Conservation (phyloP, 2,329 filamentous ascomycete species). For the Rutstroemia sydowiana region DNA sequence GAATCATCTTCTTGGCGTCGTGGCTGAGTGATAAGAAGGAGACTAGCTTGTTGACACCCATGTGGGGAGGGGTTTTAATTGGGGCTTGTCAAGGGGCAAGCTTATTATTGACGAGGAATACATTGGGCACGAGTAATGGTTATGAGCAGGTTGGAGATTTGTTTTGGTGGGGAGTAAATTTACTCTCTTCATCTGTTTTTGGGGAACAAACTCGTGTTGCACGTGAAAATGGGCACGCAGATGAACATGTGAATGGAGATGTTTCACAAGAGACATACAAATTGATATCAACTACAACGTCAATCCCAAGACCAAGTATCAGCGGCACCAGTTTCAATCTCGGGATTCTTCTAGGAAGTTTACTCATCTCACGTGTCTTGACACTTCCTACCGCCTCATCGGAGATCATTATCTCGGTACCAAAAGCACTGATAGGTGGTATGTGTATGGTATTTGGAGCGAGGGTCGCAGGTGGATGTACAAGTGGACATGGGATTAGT, state of each 20-base stretch:
- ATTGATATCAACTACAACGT: too few species aligned
- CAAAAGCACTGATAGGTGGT: slow-evolving; percentile 40
- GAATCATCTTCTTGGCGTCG: slow-evolving; percentile 7
- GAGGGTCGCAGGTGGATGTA: slow-evolving; percentile 58
- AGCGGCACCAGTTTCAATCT: slow-evolving; percentile 40
- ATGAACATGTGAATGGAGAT: too few species aligned
- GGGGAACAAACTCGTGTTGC: too few species aligned
- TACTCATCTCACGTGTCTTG: slow-evolving; percentile 15
- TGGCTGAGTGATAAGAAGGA: slow-evolving; percentile 6
- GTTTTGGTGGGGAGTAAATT: slow-evolving; percentile 34
- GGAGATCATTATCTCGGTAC: background rate
- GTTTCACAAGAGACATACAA: too few species aligned
- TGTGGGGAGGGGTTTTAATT: slow-evolving; percentile 50
- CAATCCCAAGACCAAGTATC: slow-evolving; percentile 5
- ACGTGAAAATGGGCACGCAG: too few species aligned
- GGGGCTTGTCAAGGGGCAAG: slow-evolving; percentile 51
- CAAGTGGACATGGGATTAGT: slow-evolving; percentile 62
- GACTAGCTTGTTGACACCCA: slow-evolving; percentile 15
- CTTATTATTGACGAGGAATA: slow-evolving; percentile 42
- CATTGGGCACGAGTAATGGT: slow-evolving; percentile 53
- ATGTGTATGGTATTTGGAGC: slow-evolving; percentile 51
- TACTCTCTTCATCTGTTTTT: background rate
- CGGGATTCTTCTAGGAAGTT: slow-evolving; percentile 44
- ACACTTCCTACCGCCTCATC: slow-evolving; percentile 4
- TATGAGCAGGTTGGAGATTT: slow-evolving; percentile 54